Base-by-base conservation (phyloP, 2,329 filamentous ascomycete species). In the Trichoderma asperellum region DNA sequence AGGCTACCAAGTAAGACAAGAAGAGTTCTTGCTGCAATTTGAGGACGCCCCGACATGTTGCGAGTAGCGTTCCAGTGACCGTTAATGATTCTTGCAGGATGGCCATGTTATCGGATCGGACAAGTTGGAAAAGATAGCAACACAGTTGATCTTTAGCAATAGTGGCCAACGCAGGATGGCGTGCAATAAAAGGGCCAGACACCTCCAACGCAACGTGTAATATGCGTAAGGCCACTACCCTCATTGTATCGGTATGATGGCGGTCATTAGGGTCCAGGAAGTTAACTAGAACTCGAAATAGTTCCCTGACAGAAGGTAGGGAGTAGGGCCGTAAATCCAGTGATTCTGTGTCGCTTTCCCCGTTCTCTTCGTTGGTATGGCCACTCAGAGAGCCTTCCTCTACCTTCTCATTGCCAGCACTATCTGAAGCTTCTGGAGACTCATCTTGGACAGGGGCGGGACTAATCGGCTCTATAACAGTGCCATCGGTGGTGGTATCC, bases 1-100 rank as follows among this genome's bases (percentile, higher is more conserved):
- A 99, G 7, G 94, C 93, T 27, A 99, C 92, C 60, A 99, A 82
- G 76, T 99, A 99, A 0, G 94, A 96, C 43, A 99, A 82, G 77
- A 97, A 99, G 0, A 99, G 85, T 81, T 99, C 96, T 81, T 99
- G 96, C 77, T 99, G 96, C 53, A 99, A 84, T 82, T 98, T 98
- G 55, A 99, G 85, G 16, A 97, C 92, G 35, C 89, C 89, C 71
- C 96, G 89, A 76, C 96, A 98, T 0, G 96, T 98, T 34, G 94
- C 92, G 37, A 99, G 83, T 32, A 99, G 82, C 5, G 96, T 99
- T 18, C 94, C 93, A 1, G 95, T 92, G 63, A 99, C 96, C 71
- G 95, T 91, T 24, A 99, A 83, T 2, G 96, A 96, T 78, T 97
- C 94, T 76, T 97, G 94, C 18, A 99, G 83, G 69, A 99, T 93